These are phyloP conservation scores for Cutaneotrichosporon curvatum DNA, from an alignment of 1,284 basidiomycete genomes.

Conservation along the genomic window DNA sequence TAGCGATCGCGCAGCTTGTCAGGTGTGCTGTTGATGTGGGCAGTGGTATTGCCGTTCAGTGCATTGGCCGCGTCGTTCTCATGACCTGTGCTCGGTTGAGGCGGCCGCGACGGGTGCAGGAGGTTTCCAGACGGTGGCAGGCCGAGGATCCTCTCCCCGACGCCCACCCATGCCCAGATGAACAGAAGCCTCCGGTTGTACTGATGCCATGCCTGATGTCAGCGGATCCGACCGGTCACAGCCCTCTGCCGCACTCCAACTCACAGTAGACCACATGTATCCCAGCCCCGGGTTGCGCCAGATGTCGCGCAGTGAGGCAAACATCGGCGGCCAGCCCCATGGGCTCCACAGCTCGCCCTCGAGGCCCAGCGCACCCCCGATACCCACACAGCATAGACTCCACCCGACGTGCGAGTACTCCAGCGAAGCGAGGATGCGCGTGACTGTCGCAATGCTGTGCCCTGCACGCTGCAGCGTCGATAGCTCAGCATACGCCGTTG, in stretches of 20 bases:
- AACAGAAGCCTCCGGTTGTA: conserved; percentile 33
- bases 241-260: conserved; percentile 3
- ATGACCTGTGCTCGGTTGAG: no score
- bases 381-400: conserved; percentile 14
- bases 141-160: conserved; percentile 36
- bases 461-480: conserved; percentile 18
- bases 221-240: not conserved
- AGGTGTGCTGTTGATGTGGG: no score
- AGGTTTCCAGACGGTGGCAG: conserved; percentile 30
- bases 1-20: no score
- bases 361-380: conserved; percentile 32
- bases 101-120: not conserved
- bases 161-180: conserved; percentile 32
- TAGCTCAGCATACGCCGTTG: conserved; percentile 17
- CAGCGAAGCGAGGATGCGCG: conserved; percentile 22
- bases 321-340: conserved; percentile 41
- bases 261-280: conserved; percentile 38
- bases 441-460: conserved; percentile 23
- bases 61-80: no score
- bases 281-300: conserved; percentile 32
- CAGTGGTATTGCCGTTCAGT: no score
- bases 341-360: conserved; percentile 30
- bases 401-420: conserved; percentile 15
- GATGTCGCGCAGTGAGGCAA: conserved; percentile 24
- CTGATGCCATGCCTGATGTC: conserved; percentile 36